Base-by-base conservation (phyloP, 768 basidiomycete species). In the Galerina sulciceps region DNA sequence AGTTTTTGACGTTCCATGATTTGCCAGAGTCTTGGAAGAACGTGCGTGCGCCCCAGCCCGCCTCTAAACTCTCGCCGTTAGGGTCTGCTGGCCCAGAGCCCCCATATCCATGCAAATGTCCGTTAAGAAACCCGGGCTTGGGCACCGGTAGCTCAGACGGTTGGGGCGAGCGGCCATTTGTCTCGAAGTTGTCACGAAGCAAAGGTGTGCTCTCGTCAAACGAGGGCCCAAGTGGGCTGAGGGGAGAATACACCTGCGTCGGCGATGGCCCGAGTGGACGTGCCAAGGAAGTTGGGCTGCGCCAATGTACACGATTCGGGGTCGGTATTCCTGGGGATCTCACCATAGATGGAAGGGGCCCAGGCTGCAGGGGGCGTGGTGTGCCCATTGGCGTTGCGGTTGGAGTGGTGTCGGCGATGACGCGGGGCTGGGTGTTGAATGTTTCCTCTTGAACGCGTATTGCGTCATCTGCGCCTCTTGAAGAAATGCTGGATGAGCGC, bases 331-430 rank as follows among this genome's bases (percentile, higher is more conserved):
- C 43, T 43, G 37, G 11, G 23, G 15, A 18, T n/a, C 18, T 15
- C 18, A 48, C 50, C 4, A 20, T 40, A 15, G 55, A 40, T 40
- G 57, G 56, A 49, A 65, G 54, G 1, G 59, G 61, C 11, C 48
- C 46, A 4, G 35, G 44, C 13, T 31, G 15, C 6, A 50, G 47
- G 13, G 66, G 50, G 17, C 64, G 60, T 1, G 69, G 69, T 22
- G 69, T 70, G 2, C 67, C 66, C 54, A 61, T 61, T 1, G 69
- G 69, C 3, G 66, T 67, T n/a, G 66, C 69, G 10, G 65, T 67
- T 26, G 69, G 69, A 3, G 67, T 70, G n/a, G 60, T 55, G 14
- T 68, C 67, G 23, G 17, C 44, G 44, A 45, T 22, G 15, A 53
- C 2, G 35, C 36, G 35, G n/a, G 41, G 13, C 15, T 26, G 26